A percentile compares a stretch with the other conserved stretches of the same genome.
These are phyloP conservation scores for Lodderomyces oxycetoniae DNA, from an alignment of 1,139 yeast species.

Conservation along the genomic window DNA sequence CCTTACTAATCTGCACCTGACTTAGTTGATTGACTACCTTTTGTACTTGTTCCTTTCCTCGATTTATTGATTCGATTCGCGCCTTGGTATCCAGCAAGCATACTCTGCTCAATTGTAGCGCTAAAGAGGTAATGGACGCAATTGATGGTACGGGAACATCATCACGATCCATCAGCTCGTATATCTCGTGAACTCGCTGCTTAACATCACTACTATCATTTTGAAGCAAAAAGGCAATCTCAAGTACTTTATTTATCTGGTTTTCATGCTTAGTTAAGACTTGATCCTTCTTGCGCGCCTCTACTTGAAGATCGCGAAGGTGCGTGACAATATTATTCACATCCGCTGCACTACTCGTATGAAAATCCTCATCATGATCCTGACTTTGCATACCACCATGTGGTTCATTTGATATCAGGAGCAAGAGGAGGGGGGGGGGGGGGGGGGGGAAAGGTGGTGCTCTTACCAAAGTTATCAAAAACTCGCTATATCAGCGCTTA, in stretches of 20 bases:
- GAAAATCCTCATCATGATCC: slow-evolving; percentile 1
- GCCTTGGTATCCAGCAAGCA: slow-evolving; percentile 25
- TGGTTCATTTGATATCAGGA: slow-evolving; percentile 1
- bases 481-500: no score
- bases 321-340: not conserved
- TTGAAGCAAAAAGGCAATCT: slow-evolving; percentile 8
- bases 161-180: slow-evolving; percentile 6
- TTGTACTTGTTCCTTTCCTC: slow-evolving; percentile 15
- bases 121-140: slow-evolving; percentile 32
- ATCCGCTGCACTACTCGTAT: not conserved
- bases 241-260: slow-evolving; percentile 28
- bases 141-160: slow-evolving; percentile 23
- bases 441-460: no score
- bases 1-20: slow-evolving; percentile 10
- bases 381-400: slow-evolving; percentile 4
- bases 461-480: no score
- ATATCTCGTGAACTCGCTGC: slow-evolving; percentile 6
- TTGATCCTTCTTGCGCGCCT: slow-evolving; percentile 9
- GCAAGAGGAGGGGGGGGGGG: not conserved
- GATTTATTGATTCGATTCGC: slow-evolving; percentile 22
- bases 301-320: slow-evolving; percentile 5
- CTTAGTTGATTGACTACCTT: slow-evolving; percentile 16
- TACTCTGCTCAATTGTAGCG: slow-evolving; percentile 42
- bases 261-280: slow-evolving; percentile 7
- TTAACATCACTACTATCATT: not conserved